A percentile compares a stretch with the other conserved stretches of the same genome.
These are phyloP conservation scores for Pseudogymnoascus pannorum DNA, from an alignment of 2,329 filamentous ascomycete genomes.

Conservation along the genomic window DNA sequence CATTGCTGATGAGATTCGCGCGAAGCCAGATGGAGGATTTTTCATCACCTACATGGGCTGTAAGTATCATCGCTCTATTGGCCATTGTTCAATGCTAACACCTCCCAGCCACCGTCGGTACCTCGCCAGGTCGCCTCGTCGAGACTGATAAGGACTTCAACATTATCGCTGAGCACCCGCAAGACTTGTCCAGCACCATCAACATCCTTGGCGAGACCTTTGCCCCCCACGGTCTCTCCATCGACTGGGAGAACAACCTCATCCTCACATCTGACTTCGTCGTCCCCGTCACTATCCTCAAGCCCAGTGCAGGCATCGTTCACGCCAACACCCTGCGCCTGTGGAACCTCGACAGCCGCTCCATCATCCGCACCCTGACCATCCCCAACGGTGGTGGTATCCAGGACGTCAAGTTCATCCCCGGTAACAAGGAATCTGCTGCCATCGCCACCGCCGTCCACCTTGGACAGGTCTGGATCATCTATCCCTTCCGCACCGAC, in stretches of 20 bases:
- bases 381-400: slow-evolving; percentile 54
- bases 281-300: slow-evolving; percentile 52
- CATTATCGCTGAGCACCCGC: slow-evolving; percentile 56
- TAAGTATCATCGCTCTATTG: slow-evolving; percentile 15
- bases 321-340: slow-evolving; percentile 51
- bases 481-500: slow-evolving; percentile 53
- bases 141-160: slow-evolving; percentile 53
- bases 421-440: slow-evolving; percentile 49
- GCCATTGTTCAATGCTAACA: slow-evolving; percentile 6
- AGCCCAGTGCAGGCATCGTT: slow-evolving; percentile 47
- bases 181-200: slow-evolving; percentile 45
- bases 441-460: slow-evolving; percentile 54
- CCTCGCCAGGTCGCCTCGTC: slow-evolving; percentile 50
- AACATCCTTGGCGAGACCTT: slow-evolving; percentile 55
- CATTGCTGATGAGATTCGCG: slow-evolving; percentile 55
- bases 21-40: slow-evolving; percentile 55
- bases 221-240: slow-evolving; percentile 50
- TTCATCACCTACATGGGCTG: slow-evolving; percentile 57
- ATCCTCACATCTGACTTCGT: slow-evolving; percentile 58
- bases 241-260: slow-evolving; percentile 50
- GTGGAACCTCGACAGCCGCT: slow-evolving; percentile 46
- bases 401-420: slow-evolving; percentile 60
- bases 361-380: slow-evolving; percentile 52
- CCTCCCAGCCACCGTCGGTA: slow-evolving; percentile 40
- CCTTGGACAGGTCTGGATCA: slow-evolving; percentile 55